phyloP scores from a whole-genome alignment of 805 yeast species.

The Wickerhamomyces alni region DNA sequence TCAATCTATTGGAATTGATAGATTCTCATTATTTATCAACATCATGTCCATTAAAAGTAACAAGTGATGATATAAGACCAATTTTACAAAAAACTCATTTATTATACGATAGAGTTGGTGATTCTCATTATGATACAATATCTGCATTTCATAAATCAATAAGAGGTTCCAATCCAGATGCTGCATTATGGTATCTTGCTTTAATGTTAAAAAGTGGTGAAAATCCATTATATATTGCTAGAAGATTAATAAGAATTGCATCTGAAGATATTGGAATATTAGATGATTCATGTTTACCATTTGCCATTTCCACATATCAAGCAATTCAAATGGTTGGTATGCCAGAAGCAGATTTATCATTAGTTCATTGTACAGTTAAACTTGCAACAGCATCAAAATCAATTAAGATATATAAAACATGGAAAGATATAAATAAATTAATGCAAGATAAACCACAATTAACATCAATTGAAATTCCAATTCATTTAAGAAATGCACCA shows the following conservation, averaged over 20 bases:
- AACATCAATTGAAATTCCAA: conserved; percentile 52
- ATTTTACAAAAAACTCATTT: conserved; percentile 44
- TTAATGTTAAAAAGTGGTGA: conserved; percentile 93
- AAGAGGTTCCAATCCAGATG: conserved; percentile 86
- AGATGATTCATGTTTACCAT: conserved; percentile 79
- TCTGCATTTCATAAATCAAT: conserved; percentile 93
- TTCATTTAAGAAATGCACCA: conserved; percentile 92
- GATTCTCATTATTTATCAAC: conserved; percentile 40
- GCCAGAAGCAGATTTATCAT: conserved; percentile 87
- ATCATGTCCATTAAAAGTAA: conserved; percentile 3
- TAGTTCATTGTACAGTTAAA: conserved; percentile 92
- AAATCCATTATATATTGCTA: conserved; percentile 80
- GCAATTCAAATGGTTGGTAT: conserved; percentile 87
- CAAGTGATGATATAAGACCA: conserved; percentile 28
- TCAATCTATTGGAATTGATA: conserved; percentile 72
- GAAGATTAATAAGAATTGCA: conserved; percentile 92
- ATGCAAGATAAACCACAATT: conserved; percentile 52
- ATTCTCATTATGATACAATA: conserved; percentile 89
- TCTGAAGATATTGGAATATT: conserved; percentile 89
- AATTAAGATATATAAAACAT: conserved; percentile 78
- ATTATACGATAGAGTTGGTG: conserved; percentile 84
- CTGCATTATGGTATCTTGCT: conserved; percentile 79
- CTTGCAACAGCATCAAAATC: conserved; percentile 82
- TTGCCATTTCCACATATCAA: conserved; percentile 79
- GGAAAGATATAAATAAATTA: conserved; percentile 57